Conservation (phyloP, 129 eudicot species). For the Centella asiatica region DNA sequence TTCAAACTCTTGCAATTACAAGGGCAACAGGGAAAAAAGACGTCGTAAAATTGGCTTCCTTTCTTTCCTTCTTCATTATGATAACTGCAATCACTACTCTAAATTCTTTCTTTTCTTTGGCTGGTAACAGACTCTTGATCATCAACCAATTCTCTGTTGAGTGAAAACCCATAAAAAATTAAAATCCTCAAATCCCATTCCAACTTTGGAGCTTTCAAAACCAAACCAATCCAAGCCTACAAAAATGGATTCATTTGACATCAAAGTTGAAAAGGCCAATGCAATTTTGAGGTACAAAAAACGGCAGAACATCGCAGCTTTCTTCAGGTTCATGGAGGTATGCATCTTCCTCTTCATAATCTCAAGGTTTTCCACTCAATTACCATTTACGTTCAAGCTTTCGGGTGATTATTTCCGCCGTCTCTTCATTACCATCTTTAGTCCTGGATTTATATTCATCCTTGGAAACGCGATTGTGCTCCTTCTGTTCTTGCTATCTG, state of each 20-base stretch:
- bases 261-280: constrained; percentile 57
- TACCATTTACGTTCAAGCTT: constrained; percentile 34
- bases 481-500: constrained; percentile 42
- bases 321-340: constrained; percentile 52
- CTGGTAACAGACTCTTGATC: constrained; percentile 21
- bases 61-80: background rate
- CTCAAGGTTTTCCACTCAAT: constrained; percentile 35
- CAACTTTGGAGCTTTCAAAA: background rate
- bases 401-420: constrained; percentile 31
- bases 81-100: constrained; percentile 3
- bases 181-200: constrained; percentile 7
- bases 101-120: constrained; percentile 25
- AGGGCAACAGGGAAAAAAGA: background rate
- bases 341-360: constrained; percentile 33
- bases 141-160: constrained; percentile 12
- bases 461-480: constrained; percentile 64
- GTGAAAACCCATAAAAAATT: constrained; percentile 6
- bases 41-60: background rate
- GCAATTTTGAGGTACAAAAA: constrained; percentile 30
- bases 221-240: background rate
- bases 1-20: constrained; percentile 6
- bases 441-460: constrained; percentile 58
- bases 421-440: constrained; percentile 25
- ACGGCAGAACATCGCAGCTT: constrained; percentile 29
- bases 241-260: constrained; percentile 46